Conservation (phyloP, 768 basidiomycete genomes). For the Naganishia onofrii region DNA sequence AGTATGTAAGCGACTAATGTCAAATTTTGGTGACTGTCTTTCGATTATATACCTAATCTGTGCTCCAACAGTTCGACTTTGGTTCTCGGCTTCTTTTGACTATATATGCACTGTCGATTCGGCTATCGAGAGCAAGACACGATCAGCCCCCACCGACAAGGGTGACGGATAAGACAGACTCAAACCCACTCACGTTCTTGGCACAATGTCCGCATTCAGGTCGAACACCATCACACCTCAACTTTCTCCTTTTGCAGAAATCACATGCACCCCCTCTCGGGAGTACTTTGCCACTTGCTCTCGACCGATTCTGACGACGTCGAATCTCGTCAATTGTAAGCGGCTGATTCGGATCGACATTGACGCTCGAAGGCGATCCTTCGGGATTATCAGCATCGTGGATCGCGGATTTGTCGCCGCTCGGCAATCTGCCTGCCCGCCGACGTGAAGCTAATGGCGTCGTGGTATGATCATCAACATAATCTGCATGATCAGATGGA, state of each 20-base stretch:
- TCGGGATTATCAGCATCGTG: neutral
- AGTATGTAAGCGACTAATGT: too few species aligned
- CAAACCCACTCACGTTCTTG: constrained; percentile 24
- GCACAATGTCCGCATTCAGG: constrained; percentile 29
- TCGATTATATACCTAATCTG: neutral
- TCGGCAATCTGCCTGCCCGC: neutral
- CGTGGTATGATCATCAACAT: neutral
- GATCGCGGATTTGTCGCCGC: neutral
- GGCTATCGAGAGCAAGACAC: neutral
- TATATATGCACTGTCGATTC: constrained; percentile 28
- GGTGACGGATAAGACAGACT: neutral
- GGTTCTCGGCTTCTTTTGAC: constrained; percentile 27
- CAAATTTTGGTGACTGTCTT: neutral
- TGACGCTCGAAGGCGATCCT: constrained; percentile 13
- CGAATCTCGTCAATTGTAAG: constrained; percentile 30
- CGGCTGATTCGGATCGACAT: constrained; percentile 23
- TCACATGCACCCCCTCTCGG: constrained; percentile 30
- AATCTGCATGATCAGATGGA: neutral
- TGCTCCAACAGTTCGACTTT: constrained; percentile 19
- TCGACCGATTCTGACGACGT: constrained; percentile 25
- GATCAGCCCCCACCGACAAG: neutral
- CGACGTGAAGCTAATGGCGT: neutral
- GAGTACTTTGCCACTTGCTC: constrained; percentile 29
- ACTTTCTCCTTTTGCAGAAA: constrained; percentile 32
- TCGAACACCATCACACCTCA: constrained; percentile 29